Conservation (phyloP, 352 stramenopile genomes). For the Phytopythium montanum region DNA sequence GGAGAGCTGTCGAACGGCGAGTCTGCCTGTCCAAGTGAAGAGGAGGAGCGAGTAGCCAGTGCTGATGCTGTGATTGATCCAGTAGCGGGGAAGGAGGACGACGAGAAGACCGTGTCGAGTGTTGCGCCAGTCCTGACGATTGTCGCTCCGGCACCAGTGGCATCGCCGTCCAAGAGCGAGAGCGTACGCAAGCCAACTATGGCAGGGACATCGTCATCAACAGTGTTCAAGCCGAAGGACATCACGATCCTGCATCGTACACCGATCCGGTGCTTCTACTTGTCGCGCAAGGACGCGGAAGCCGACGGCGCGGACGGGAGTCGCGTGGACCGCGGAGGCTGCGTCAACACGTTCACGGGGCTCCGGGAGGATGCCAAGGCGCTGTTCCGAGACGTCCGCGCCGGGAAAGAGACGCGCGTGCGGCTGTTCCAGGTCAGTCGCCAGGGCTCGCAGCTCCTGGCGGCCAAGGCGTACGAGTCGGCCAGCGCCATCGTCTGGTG, state of each 20-base stretch:
- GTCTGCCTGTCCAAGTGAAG: too few species aligned
- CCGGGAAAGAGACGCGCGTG: slow-evolving; percentile 57
- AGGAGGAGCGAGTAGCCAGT: not conserved
- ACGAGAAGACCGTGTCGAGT: not conserved
- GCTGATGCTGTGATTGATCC: not conserved
- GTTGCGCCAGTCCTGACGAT: not conserved
- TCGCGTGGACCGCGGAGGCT: slow-evolving; percentile 55
- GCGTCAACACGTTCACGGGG: slow-evolving; percentile 84
- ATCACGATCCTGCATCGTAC: slow-evolving; percentile 81
- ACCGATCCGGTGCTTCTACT: slow-evolving; percentile 78
- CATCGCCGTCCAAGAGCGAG: slow-evolving; percentile 8
- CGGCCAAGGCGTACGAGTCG: slow-evolving; percentile 59
- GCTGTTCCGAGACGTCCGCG: slow-evolving; percentile 63
- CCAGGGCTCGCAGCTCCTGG: slow-evolving; percentile 47
- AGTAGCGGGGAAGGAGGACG: not conserved
- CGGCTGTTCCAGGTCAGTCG: slow-evolving; percentile 71
- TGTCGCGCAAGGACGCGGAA: slow-evolving; percentile 73
- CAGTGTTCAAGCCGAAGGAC: slow-evolving; percentile 56
- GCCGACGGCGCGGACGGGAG: slow-evolving; percentile 54
- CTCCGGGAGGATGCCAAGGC: slow-evolving; percentile 80
- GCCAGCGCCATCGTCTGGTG: slow-evolving; percentile 79
- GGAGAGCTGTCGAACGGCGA: too few species aligned
- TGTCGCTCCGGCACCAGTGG: not conserved
- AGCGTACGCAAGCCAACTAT: slow-evolving; percentile 6
- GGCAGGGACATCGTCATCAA: slow-evolving; percentile 8